Conservation (phyloP, 2,329 filamentous ascomycete genomes). For the Aschersonia sp. region DNA sequence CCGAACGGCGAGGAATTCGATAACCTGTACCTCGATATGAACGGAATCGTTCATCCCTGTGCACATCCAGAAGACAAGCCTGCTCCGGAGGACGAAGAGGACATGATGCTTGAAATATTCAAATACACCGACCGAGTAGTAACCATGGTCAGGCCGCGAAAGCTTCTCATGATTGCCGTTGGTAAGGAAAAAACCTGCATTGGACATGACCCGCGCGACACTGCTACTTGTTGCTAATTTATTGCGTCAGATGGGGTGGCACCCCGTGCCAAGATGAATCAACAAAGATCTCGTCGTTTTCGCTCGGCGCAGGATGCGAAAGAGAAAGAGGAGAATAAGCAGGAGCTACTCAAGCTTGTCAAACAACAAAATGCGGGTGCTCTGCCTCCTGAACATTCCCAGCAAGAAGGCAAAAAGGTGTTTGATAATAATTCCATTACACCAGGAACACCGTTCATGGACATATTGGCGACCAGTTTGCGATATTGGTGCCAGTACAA, state of each 20-base stretch:
- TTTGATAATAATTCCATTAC: conserved; percentile 86
- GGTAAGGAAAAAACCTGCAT: conserved; percentile 33
- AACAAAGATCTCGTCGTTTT: conserved; percentile 92
- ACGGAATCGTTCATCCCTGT: conserved; percentile 97
- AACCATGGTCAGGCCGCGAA: conserved; percentile 94
- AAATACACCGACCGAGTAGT: conserved; percentile 97
- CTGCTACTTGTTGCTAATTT: no score
- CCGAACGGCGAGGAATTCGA: conserved; percentile 97
- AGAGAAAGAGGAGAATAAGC: conserved; percentile 85
- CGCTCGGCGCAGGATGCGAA: conserved; percentile 86
- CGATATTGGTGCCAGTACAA: conserved; percentile 98
- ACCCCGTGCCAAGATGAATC: conserved; percentile 98
- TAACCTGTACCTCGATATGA: conserved; percentile 98
- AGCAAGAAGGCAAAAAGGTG: conserved; percentile 64
- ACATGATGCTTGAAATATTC: conserved; percentile 99
- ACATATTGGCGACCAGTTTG: conserved; percentile 76
- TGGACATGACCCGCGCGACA: no score
- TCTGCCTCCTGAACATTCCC: conserved; percentile 44
- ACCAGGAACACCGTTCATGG: conserved; percentile 97
- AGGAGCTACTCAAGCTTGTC: conserved; percentile 73
- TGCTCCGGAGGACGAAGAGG: conserved; percentile 83
- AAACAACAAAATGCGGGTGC: conserved; percentile 61
- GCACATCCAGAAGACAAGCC: conserved; percentile 92
- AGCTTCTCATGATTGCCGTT: conserved; percentile 94
- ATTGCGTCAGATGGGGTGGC: conserved; percentile 67